Evolutionary conservation across 2,329 filamentous ascomycete genomes (phyloP).

Genomic region (Aspergillus thermomutatus): DNA sequence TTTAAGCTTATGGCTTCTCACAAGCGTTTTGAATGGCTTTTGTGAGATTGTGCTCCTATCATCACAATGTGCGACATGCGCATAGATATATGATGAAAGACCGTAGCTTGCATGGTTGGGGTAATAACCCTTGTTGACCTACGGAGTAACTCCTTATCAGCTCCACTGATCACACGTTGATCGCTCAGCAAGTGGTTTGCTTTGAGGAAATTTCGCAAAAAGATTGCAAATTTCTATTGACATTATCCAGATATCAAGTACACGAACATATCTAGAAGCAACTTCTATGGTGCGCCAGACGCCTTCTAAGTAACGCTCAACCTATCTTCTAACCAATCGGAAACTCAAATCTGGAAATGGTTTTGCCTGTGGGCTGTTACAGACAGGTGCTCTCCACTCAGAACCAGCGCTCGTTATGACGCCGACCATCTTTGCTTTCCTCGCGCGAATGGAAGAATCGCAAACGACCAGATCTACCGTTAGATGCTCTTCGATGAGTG

Average conservation of each 20-base stretch:
- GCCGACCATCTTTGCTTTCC: not conserved
- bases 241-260: not conserved
- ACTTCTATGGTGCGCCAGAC: not conserved
- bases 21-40: not conserved
- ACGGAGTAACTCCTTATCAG: not conserved
- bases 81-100: not conserved
- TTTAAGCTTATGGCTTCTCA: not conserved
- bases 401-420: not conserved
- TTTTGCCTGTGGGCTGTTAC: not conserved
- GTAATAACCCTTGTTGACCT: not conserved
- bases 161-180: not conserved
- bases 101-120: not conserved
- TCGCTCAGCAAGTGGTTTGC: not conserved
- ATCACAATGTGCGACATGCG: not conserved
- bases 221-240: not conserved
- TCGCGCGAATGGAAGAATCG: slow-evolving; percentile 3
- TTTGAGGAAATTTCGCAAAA: not conserved
- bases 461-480: slow-evolving; percentile 4
- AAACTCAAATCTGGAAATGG: not conserved
- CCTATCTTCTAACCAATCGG: not conserved
- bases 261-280: not conserved
- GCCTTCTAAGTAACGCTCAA: not conserved
- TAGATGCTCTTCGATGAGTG: slow-evolving; percentile 3
- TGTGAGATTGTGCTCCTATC: not conserved
- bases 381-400: not conserved